Percentiles rank a stretch among this genome's conserved stretches.
Evolutionary conservation across 352 stramenopile species (phyloP).

Genomic region (Globisporangium heterothallicum): DNA sequence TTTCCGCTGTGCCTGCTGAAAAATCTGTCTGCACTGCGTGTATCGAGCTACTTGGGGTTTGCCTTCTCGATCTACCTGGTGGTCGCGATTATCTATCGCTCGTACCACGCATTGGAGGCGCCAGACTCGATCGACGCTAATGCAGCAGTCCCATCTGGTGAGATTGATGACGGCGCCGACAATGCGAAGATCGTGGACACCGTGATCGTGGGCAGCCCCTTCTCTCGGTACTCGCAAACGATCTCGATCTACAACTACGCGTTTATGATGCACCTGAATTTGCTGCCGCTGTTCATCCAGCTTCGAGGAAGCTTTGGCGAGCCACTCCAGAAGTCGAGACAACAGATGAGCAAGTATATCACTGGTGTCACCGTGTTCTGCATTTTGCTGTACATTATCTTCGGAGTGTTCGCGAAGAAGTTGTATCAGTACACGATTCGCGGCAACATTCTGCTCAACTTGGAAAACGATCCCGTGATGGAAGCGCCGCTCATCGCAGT

Average conservation of each 20-base stretch:
- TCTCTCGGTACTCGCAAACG: constrained; percentile 44
- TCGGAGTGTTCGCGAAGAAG: constrained; percentile 43
- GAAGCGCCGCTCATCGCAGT: constrained; percentile 58
- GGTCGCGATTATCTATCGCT: constrained; percentile 46
- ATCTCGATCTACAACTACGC: constrained; percentile 80
- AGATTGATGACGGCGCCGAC: constrained; percentile 7
- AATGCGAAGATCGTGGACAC: constrained; percentile 11
- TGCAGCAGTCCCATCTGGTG: constrained; percentile 3
- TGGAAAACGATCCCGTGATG: constrained; percentile 70
- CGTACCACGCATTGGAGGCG: constrained; percentile 22
- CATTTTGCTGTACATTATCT: constrained; percentile 52
- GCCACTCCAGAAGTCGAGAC: constrained; percentile 32
- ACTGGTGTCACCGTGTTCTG: constrained; percentile 42
- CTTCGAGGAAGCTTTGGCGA: constrained; percentile 54
- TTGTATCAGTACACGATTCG: constrained; percentile 53
- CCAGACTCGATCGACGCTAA: constrained; percentile 4
- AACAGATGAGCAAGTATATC: constrained; percentile 57
- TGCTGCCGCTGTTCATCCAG: constrained; percentile 71
- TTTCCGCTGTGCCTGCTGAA: constrained; percentile 71
- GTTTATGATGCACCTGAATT: constrained; percentile 85
- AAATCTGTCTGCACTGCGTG: constrained; percentile 54
- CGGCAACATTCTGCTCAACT: constrained; percentile 78
- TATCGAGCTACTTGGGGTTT: constrained; percentile 71
- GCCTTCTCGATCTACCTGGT: constrained; percentile 62
- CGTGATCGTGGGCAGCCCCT: constrained; percentile 20